Base-by-base conservation (phyloP, 2,329 filamentous ascomycete species). In the Xylaria sp. region DNA sequence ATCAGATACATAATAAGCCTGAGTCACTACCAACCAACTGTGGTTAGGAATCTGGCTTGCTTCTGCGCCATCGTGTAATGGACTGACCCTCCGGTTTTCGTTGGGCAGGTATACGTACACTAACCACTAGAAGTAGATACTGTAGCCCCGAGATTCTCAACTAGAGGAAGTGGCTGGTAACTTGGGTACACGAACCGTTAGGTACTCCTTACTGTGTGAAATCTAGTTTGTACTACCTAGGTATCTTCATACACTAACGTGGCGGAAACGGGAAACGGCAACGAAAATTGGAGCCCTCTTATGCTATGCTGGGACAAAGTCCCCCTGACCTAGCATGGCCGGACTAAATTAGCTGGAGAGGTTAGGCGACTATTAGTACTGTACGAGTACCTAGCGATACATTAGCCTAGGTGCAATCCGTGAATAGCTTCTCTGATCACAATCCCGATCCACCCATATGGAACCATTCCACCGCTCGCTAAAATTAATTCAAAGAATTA, bases 381-480 rank as follows among this genome's bases (percentile, higher is more conserved):
- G 42, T 57, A 42, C 34, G 53, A 11, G 12, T 21, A 50, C 48
- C 19, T 21, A 11, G 1, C 50, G 11, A 3, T n/a, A 39, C 51
- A 56, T 30, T 36, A 48, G 7, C 30, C 50, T 30, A 7, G n/a
- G 14, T 53, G 24, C 51, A 30, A 27, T 30, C 5, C 48, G 24
- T 30, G 19, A 51, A 54, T 54, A 19, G 12, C 17, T 54, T 63
- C 24, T 58, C 54, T 14, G 56, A 50, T 66, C 60, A 62, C 59
- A 32, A 30, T 54, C 47, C 36, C 1, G 39, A 57, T 51, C 58
- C 53, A 67, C 61, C 56, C 24, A 32, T 47, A 67, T 67, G 61
- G 55, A 61, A 34, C 61, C 59, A 65, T 65, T 51, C 57, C 65
- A 65, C 48, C 55, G 50, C 51, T 57, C 65, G 57, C 61, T 65